Conservation (phyloP, 2,329 filamentous ascomycete genomes). For the Alternaria sp. region DNA sequence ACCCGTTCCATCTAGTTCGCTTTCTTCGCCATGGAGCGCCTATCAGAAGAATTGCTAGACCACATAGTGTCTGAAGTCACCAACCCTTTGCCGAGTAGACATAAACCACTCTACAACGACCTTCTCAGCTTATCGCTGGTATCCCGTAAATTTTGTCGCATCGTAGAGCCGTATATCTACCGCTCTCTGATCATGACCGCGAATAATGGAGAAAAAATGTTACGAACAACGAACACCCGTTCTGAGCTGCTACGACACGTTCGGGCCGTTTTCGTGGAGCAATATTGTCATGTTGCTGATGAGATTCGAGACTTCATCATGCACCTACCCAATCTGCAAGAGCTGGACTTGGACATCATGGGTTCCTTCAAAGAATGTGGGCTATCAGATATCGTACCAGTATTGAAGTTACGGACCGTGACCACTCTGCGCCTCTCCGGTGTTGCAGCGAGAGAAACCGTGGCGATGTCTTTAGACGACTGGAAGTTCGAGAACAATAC, state of each 20-base stretch:
- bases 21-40: slow-evolving; percentile 12
- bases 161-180: slow-evolving; percentile 16
- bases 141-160: slow-evolving; percentile 18
- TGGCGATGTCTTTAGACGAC: neutral
- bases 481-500: slow-evolving; percentile 17
- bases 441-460: neutral
- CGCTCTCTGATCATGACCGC: slow-evolving; percentile 2
- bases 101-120: neutral
- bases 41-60: slow-evolving; percentile 20
- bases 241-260: slow-evolving; percentile 4
- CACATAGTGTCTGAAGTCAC: slow-evolving; percentile 13
- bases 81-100: slow-evolving; percentile 9
- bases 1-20: neutral
- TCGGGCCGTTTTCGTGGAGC: neutral
- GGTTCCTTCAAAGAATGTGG: neutral
- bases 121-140: slow-evolving; percentile 16
- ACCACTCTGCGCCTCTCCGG: slow-evolving; percentile 7
- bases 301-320: neutral
- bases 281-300: neutral
- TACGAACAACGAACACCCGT: neutral
- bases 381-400: slow-evolving; percentile 2
- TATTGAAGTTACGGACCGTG: slow-evolving; percentile 7
- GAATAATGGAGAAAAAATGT: neutral
- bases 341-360: slow-evolving; percentile 7
- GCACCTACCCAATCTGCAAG: slow-evolving; percentile 9